Conservation (phyloP, 306 rosid species). For the Astragalus glycyphyllos region DNA sequence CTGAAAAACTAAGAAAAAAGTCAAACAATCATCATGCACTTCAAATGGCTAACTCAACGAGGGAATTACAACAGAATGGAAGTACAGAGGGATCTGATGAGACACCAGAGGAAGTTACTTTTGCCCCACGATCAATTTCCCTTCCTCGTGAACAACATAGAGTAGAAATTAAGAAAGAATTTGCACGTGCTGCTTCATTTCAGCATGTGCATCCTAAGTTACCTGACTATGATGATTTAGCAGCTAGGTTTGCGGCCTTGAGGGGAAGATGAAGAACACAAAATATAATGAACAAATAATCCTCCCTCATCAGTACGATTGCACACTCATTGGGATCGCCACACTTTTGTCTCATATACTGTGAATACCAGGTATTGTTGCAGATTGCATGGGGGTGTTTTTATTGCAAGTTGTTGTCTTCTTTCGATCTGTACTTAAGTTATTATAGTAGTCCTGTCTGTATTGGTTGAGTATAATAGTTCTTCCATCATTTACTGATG, state of each 20-base stretch:
- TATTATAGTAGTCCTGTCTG: slow-evolving; percentile 27
- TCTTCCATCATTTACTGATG: slow-evolving; percentile 19
- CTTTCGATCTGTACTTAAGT: slow-evolving; percentile 25
- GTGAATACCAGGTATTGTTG: slow-evolving; percentile 21
- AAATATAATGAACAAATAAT: slow-evolving; percentile 10
- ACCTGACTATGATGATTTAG: slow-evolving; percentile 89
- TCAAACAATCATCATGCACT: slow-evolving; percentile 57
- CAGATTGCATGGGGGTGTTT: slow-evolving; percentile 35
- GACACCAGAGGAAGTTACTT: slow-evolving; percentile 43
- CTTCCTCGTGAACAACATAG: slow-evolving; percentile 70
- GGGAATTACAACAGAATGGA: slow-evolving; percentile 46
- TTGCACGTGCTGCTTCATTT: slow-evolving; percentile 75
- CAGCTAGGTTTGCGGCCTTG: slow-evolving; percentile 83
- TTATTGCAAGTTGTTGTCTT: slow-evolving; percentile 35
- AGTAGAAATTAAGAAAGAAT: slow-evolving; percentile 64
- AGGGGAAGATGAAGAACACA: slow-evolving; percentile 59
- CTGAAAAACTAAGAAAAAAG: slow-evolving; percentile 63
- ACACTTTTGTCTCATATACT: slow-evolving; percentile 30
- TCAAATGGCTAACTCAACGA: slow-evolving; percentile 41
- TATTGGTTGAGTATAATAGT: slow-evolving; percentile 21
- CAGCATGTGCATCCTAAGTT: slow-evolving; percentile 96
- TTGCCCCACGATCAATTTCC: slow-evolving; percentile 72
- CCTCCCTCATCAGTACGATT: slow-evolving; percentile 31
- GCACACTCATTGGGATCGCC: slow-evolving; percentile 34
- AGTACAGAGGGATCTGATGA: slow-evolving; percentile 52